Conservation (phyloP, 1,284 basidiomycete genomes). For the Cryptococcus maquisensis region DNA sequence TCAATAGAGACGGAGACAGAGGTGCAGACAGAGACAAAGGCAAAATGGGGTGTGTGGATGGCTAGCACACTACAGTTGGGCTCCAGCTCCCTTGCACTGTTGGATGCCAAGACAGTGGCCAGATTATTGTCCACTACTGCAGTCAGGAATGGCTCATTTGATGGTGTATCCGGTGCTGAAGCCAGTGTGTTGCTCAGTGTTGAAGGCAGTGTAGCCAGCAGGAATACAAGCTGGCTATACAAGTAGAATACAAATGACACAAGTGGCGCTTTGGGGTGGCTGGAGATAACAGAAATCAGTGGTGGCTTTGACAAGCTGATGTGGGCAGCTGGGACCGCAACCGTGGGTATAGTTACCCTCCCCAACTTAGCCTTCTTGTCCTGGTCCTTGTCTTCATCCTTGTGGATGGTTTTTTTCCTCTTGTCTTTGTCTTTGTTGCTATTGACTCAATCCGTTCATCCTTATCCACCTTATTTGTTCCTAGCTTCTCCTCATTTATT, state of each 20-base stretch:
- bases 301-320: slow-evolving; percentile 1
- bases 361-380: no score
- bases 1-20: no score
- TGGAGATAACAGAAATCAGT: slow-evolving; percentile 2
- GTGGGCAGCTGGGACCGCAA: not conserved
- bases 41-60: no score
- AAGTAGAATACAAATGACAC: slow-evolving; percentile 5
- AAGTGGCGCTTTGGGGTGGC: not conserved
- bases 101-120: slow-evolving; percentile 5
- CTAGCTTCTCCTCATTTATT: no score
- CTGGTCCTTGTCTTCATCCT: no score
- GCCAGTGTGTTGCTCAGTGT: not conserved
- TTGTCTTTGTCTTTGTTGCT: no score
- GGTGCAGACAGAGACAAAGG: no score
- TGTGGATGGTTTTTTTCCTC: no score
- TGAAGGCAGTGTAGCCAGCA: not conserved
- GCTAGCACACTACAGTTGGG: no score
- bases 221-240: slow-evolving; percentile 2
- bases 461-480: no score
- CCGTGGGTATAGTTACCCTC: slow-evolving; percentile 1
- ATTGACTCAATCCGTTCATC: no score
- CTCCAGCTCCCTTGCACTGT: not conserved
- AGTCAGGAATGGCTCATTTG: not conserved
- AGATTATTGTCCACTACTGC: not conserved
- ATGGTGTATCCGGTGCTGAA: not conserved